Evolutionary conservation across 129 eudicot genomes (phyloP), one percentile per base, ranked within the genome.

Genomic region (Flaveria brownii): DNA sequence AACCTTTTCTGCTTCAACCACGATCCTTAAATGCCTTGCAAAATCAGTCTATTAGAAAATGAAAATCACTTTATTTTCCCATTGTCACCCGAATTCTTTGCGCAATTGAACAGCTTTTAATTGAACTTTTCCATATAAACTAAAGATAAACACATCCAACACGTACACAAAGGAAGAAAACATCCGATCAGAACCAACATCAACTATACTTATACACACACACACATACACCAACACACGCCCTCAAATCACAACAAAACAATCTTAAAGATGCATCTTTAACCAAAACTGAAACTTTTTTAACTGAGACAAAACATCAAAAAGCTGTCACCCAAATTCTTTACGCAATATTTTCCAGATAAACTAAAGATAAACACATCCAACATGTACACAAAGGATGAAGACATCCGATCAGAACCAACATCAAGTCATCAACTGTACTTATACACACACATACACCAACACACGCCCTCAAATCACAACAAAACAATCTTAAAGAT

Each of bases 1-100:
- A 52, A 80, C 65, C 17, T 67, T 74, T 23, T 70, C 42, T 47
- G 71, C 70, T 70, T 78, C 81, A 69, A 39, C 57, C 61, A 16
- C 51, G 42, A 73, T 64, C 62, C 73, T 62, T n/a, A 60, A 51
- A 5, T 23, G 83, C n/a, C 49, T 45, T 30, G 39, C 71, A 39
- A 20, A 20, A 43, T 70, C 87, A 74, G 74, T 63, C 28, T 25
- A 68, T 26, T 67, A 74, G 17, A 72, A 57, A 22, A n/a, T 20
- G 39, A 45, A 60, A 64, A 22, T 50, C 12, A 55, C 45, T 57
- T 43, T 33, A 74, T 28, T 18, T 30, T 41, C 50, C 42, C 20
- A 42, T 1, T 8, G 26, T 23, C 30, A 10, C 45, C 7, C 60
- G 64, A 54, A 80, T 10, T 26, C 50, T 9, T 49, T n/a, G 13